Conservation (phyloP, 2,329 filamentous ascomycete genomes). For the Stachybotrys chartarum region DNA sequence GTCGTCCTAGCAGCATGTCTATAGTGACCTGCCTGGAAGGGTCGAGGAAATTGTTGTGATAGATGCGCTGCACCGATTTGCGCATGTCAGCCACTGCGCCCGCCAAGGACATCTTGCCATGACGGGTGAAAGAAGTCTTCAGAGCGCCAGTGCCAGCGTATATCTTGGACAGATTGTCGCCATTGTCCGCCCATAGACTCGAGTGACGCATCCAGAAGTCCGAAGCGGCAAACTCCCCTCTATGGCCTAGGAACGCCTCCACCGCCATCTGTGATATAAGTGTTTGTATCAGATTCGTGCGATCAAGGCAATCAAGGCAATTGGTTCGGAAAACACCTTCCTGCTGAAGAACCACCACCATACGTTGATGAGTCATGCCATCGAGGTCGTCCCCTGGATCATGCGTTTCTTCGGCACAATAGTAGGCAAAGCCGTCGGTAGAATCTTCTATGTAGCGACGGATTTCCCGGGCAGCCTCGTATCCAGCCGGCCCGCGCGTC, state of each 20-base stretch:
- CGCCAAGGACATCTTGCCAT: constrained; percentile 91
- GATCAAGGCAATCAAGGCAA: constrained; percentile 90
- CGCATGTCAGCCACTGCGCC: constrained; percentile 91
- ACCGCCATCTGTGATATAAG: constrained; percentile 92
- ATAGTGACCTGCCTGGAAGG: constrained; percentile 91
- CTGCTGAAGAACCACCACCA: constrained; percentile 75
- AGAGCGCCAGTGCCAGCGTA: constrained; percentile 94
- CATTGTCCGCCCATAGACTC: constrained; percentile 94
- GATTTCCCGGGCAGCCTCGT: constrained; percentile 85
- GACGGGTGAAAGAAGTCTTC: constrained; percentile 89
- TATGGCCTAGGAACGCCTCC: constrained; percentile 73
- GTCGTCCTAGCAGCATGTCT: constrained; percentile 79
- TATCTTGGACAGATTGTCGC: constrained; percentile 86
- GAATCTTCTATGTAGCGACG: constrained; percentile 70
- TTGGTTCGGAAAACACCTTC: constrained; percentile 96
- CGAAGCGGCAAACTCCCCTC: constrained; percentile 58
- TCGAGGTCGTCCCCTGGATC: constrained; percentile 37
- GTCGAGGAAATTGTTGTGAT: constrained; percentile 97
- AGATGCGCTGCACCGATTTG: constrained; percentile 88
- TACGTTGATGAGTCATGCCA: constrained; percentile 31
- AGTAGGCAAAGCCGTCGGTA: constrained; percentile 87
- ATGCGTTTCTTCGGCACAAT: constrained; percentile 66
- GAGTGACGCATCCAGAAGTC: constrained; percentile 93
- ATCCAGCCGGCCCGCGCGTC: constrained; percentile 77
- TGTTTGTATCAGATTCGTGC: constrained; percentile 93